These are phyloP conservation scores for Aspergillus biplanus DNA, from an alignment of 495 filamentous ascomycete species.

Conservation along the genomic window DNA sequence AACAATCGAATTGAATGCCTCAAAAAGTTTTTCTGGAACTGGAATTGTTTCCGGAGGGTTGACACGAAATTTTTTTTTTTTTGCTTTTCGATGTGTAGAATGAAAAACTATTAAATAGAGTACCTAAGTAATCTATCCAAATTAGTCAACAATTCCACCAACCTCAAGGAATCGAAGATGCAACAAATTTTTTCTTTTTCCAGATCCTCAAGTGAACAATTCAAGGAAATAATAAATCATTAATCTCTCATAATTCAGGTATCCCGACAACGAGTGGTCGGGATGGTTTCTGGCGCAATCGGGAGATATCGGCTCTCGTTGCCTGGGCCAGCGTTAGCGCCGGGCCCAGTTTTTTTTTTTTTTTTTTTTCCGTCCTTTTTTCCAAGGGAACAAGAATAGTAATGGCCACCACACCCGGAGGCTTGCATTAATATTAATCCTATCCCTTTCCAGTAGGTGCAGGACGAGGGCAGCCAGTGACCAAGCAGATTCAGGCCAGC, in stretches of 20 bases:
- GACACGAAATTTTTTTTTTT: not conserved
- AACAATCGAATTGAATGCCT: not conserved
- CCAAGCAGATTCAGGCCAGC: constrained; percentile 21
- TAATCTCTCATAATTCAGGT: constrained; percentile 1
- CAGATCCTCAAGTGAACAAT: constrained; percentile 6
- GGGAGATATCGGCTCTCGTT: constrained; percentile 50
- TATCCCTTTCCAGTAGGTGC: constrained; percentile 6
- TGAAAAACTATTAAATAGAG: not conserved
- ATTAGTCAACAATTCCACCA: no score
- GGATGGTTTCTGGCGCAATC: constrained; percentile 37
- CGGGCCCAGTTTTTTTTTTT: constrained; percentile 26
- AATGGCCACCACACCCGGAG: constrained; percentile 8
- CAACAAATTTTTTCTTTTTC: constrained; percentile 8
- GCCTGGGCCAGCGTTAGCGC: constrained; percentile 36
- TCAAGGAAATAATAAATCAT: constrained; percentile 1
- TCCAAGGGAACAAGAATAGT: constrained; percentile 1
- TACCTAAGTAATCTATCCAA: no score
- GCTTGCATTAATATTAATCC: constrained; percentile 13
- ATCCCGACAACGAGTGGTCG: constrained; percentile 16
- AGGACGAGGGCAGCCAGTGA: constrained; percentile 14
- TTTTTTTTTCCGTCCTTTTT: constrained; percentile 18
- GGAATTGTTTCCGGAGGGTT: not conserved
- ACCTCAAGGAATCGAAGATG: not conserved
- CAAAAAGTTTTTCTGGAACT: constrained; percentile 8
- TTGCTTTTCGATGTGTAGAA: not conserved